Evolutionary conservation across 2,329 filamentous ascomycete species (phyloP).

Genomic region (Penicillium sp.): DNA sequence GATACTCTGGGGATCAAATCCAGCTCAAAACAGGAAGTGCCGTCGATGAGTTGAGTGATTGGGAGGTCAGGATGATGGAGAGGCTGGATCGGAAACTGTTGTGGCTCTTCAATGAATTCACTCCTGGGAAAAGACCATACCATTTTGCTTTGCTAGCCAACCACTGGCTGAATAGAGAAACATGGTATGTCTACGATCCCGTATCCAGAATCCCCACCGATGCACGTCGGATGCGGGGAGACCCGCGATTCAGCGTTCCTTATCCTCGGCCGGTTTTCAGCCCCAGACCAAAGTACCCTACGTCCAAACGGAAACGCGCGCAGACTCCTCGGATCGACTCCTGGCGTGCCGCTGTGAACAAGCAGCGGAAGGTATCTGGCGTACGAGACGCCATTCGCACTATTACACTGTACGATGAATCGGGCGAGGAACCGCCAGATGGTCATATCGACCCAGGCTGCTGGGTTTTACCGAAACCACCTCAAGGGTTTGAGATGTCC

Average conservation of each 20-base stretch:
- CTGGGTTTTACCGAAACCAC: conserved; percentile 36
- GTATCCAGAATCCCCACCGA: conserved; percentile 29
- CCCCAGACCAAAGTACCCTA: conserved; percentile 24
- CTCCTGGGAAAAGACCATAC: conserved; percentile 34
- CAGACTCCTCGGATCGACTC: conserved; percentile 30
- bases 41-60: conserved; percentile 22
- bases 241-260: conserved; percentile 30
- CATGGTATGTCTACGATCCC: conserved; percentile 35
- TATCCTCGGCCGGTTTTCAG: conserved; percentile 18
- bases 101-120: conserved; percentile 33
- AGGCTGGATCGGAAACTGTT: conserved; percentile 30
- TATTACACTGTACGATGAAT: conserved; percentile 29
- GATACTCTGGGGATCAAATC: not conserved
- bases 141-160: conserved; percentile 35
- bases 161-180: conserved; percentile 37
- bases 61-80: conserved; percentile 32
- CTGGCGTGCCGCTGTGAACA: conserved; percentile 35
- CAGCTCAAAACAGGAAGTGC: not conserved
- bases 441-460: conserved; percentile 33
- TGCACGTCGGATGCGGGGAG: conserved; percentile 27
- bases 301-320: conserved; percentile 12
- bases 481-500: conserved; percentile 32
- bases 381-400: conserved; percentile 23
- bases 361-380: conserved; percentile 25
- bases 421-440: conserved; percentile 33